Evolutionary conservation across 345 rosid species (phyloP).

Genomic region (Triadica sebifera): DNA sequence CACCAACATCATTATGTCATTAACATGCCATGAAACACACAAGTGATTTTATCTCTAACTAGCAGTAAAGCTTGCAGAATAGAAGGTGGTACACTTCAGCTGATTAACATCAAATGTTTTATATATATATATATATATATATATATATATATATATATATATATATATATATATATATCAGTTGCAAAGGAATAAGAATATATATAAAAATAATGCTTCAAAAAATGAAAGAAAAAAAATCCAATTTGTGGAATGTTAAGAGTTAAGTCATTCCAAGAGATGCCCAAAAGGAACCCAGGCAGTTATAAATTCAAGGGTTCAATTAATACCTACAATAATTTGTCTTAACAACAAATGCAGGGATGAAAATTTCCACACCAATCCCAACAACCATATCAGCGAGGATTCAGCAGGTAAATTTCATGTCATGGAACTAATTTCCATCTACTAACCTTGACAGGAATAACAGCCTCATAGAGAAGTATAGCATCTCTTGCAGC

Average conservation of each 20-base stretch:
- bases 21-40: neutral
- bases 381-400: neutral
- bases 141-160: neutral
- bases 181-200: neutral
- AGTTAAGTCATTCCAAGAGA: neutral
- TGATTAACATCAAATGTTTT: neutral
- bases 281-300: neutral
- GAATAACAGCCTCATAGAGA: conserved; percentile 87
- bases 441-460: conserved; percentile 78
- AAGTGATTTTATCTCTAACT: neutral
- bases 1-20: conserved; percentile 13
- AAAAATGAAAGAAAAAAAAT: neutral
- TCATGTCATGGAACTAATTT: neutral
- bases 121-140: neutral
- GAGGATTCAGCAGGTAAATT: neutral
- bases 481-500: conserved; percentile 86
- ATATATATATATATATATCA: neutral
- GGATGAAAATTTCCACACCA: conserved; percentile 10
- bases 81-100: conserved; percentile 2
- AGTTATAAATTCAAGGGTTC: neutral
- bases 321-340: neutral
- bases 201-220: neutral
- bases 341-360: neutral
- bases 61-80: conserved; percentile 4
- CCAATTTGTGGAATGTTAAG: neutral